Conservation (phyloP, 1,284 basidiomycete genomes). For the Boletus hoseneyae region DNA sequence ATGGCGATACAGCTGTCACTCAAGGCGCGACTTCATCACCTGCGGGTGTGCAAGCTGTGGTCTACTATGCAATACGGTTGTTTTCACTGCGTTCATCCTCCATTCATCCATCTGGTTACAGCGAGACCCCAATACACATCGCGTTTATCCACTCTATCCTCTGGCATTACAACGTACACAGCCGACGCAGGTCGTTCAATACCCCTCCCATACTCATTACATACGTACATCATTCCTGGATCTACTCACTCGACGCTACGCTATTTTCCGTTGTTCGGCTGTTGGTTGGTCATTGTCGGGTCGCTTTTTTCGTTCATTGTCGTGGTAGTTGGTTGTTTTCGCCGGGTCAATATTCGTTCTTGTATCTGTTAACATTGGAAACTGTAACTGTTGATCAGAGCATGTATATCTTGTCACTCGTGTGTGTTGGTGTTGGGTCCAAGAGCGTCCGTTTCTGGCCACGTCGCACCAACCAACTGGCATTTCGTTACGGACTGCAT, state of each 20-base stretch:
- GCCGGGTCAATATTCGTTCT: constrained; percentile 4
- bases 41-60: neutral
- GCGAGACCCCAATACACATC: neutral
- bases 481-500: too few species aligned
- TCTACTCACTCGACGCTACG: constrained; percentile 14
- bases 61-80: neutral
- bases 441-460: constrained; percentile 13
- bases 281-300: constrained; percentile 8
- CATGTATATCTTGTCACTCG: neutral
- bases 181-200: constrained; percentile 31
- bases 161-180: constrained; percentile 11
- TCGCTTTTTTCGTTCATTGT: constrained; percentile 10
- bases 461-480: constrained; percentile 1
- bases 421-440: too few species aligned
- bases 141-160: neutral
- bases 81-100: neutral
- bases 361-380: constrained; percentile 16
- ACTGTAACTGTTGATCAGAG: neutral
- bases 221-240: constrained; percentile 7
- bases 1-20: neutral
- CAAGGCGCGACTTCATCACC: neutral
- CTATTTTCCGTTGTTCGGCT: constrained; percentile 2
- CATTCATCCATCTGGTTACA: neutral
- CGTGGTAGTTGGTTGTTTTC: constrained; percentile 6
- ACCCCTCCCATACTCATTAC: constrained; percentile 22